Base-by-base conservation (phyloP, 805 yeast genomes). In the Starmerella vitae region DNA sequence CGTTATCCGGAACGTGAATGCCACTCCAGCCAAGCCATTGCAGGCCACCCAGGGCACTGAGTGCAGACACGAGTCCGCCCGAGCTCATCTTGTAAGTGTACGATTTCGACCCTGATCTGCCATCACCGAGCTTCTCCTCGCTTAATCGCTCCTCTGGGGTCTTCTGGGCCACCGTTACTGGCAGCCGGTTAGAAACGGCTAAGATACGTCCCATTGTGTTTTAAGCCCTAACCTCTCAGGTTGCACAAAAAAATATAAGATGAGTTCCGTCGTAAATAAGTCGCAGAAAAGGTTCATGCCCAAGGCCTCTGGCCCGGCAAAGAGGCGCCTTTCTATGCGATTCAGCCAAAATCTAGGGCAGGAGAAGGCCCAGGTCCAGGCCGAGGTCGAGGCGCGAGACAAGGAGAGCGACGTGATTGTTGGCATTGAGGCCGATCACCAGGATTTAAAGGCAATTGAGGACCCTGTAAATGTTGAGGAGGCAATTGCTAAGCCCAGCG, bases 11-110 rank as follows among this genome's bases (percentile, higher is more conserved):
- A 4, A 91, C 70, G 50, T 85, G 94, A 34, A 43, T 42, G 9
- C 88, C 93, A 2, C 97, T 94, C 99, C 99, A 91, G 13, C 99
- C 99, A 53, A 82, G 76, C 99, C 99, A 91, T 25, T 50, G 50
- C 36, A 51, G 42, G 57, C 85, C 91, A 58, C 83, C 83, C 38
- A 91, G 64, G 1, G 97, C 97, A 54, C 86, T 93, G 30, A 91
- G 65, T 0, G 96, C 98, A 1, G 96, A 84, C 19, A 93, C 98
- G 35, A 91, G 70, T 2, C 99, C 99, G 20, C 99, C 99, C 2
- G 94, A 81, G 22, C 96, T 85, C 96, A 91, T 83, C 35, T 76
- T 62, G 59, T 88, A 91, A 43, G 74, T 75, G 57, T 84, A 91
- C 22, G 41, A 37, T 25, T 34, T 30, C 9, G 48, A 39, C 20